Evolutionary conservation across 2,329 filamentous ascomycete genomes (phyloP).

Genomic region (Scortechinia acanthostroma): DNA sequence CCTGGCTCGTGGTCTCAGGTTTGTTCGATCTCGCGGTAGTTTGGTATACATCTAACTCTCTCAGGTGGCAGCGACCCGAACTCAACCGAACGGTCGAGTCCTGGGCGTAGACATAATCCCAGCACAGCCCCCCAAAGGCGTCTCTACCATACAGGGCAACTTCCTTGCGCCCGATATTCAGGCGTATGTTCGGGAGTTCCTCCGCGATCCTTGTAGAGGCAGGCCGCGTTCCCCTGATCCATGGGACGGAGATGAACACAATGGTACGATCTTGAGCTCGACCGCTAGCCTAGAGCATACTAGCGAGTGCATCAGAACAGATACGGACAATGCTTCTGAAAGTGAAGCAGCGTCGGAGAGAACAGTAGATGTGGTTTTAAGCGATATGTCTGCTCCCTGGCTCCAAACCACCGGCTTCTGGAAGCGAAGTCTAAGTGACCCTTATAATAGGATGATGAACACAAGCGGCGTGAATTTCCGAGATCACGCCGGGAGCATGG

Average conservation of each 20-base stretch:
- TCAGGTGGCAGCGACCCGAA: constrained; percentile 75
- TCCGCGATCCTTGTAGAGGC: constrained; percentile 42
- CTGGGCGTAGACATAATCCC: constrained; percentile 92
- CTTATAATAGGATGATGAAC: constrained; percentile 98
- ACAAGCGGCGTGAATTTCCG: constrained; percentile 80
- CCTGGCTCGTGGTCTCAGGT: constrained; percentile 69
- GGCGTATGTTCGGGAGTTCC: constrained; percentile 68
- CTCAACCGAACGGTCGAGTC: constrained; percentile 69
- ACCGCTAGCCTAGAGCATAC: too few relatives aligned
- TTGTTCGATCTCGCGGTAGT: constrained; percentile 9
- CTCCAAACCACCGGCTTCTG: constrained; percentile 70
- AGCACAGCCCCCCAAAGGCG: constrained; percentile 79
- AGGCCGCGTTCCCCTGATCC: constrained; percentile 9
- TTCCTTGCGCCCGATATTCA: constrained; percentile 75
- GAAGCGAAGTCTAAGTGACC: constrained; percentile 88
- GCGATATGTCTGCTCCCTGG: constrained; percentile 99
- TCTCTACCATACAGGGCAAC: constrained; percentile 92
- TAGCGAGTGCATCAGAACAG: too few relatives aligned
- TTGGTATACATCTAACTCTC: neutral
- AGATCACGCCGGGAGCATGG: constrained; percentile 93
- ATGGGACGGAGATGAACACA: too few relatives aligned
- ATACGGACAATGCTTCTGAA: too few relatives aligned
- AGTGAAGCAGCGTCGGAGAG: too few relatives aligned
- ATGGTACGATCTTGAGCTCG: too few relatives aligned
- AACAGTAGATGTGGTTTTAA: constrained; percentile 66